phyloP scores from a whole-genome alignment of 2,329 filamentous ascomycete genomes.

The Monilinia polystroma region DNA sequence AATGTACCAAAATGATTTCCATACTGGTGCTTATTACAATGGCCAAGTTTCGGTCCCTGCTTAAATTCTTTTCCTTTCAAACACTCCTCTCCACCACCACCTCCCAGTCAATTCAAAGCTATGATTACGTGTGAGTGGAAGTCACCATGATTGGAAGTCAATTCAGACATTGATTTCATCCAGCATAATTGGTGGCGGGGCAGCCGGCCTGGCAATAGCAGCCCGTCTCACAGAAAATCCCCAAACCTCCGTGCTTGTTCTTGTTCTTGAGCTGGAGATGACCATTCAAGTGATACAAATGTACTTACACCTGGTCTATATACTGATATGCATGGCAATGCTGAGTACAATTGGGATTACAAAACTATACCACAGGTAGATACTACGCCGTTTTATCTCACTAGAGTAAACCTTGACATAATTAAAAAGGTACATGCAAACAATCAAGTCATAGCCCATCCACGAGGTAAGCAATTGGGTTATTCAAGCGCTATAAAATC shows the following conservation, averaged over 20 bases:
- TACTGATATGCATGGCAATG: conserved; percentile 25
- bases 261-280: conserved; percentile 28
- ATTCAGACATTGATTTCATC: not conserved
- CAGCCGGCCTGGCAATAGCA: conserved; percentile 24
- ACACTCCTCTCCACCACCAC: not conserved
- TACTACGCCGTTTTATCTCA: not conserved
- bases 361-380: conserved; percentile 22
- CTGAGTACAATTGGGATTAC: conserved; percentile 30
- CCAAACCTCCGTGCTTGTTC: conserved; percentile 23
- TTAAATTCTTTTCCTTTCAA: not conserved
- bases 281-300: conserved; percentile 15
- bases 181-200: conserved; percentile 11
- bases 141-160: not conserved
- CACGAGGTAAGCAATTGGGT: conserved; percentile 42
- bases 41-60: not conserved
- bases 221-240: conserved; percentile 24
- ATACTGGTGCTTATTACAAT: not conserved
- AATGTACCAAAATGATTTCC: not conserved
- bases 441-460: conserved; percentile 23
- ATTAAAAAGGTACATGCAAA: conserved; percentile 19
- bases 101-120: not conserved
- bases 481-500: conserved; percentile 42
- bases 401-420: not conserved
- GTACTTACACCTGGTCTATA: conserved; percentile 8
- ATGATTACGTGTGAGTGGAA: conserved; percentile 9